Percentiles rank a stretch among this genome's conserved stretches.
Conservation (phyloP, 2,329 filamentous ascomycete species). For the Sarocladium kiliense region DNA sequence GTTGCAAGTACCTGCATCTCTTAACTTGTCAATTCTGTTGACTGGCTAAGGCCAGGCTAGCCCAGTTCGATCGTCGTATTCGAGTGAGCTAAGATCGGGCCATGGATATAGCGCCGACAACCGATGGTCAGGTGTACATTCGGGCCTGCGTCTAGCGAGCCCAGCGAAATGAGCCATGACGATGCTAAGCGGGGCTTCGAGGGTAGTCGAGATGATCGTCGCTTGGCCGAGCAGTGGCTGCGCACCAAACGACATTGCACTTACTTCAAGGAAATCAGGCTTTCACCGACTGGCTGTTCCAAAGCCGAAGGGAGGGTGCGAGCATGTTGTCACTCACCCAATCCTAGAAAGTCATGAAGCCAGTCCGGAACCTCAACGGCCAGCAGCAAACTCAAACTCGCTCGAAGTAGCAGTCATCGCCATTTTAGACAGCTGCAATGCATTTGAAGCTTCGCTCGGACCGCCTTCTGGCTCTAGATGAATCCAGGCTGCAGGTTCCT, state of each 20-base stretch:
- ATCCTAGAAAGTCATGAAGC: no score
- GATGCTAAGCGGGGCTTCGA: background rate
- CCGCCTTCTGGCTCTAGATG: background rate
- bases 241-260: no score
- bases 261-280: no score
- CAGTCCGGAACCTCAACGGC: no score
- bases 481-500: background rate
- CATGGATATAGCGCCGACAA: background rate
- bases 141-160: background rate
- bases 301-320: no score
- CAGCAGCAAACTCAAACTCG: no score
- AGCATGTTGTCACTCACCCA: no score
- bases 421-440: background rate
- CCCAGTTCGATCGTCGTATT: background rate
- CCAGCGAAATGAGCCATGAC: conserved; percentile 2
- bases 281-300: no score
- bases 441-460: background rate
- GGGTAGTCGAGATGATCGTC: background rate
- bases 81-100: background rate
- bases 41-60: no score
- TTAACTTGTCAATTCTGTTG: no score
- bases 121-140: background rate
- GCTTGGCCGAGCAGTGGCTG: background rate
- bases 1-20: no score
- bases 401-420: background rate